Percentiles rank a stretch among this genome's conserved stretches.
Evolutionary conservation across 2,329 filamentous ascomycete species (phyloP).

Genomic region (Diaporthe sp.): DNA sequence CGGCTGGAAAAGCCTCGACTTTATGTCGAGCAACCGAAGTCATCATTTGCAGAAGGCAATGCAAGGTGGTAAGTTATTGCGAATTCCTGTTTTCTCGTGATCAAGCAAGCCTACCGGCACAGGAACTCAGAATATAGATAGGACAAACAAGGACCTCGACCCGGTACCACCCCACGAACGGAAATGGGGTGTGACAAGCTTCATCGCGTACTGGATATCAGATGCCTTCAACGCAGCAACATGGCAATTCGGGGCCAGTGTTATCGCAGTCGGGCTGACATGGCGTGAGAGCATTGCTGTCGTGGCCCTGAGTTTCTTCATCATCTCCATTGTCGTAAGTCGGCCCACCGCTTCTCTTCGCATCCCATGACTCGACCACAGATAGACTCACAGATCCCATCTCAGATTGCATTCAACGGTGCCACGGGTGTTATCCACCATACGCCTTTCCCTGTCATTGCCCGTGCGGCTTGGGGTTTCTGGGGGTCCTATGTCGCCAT

Average conservation of each 20-base stretch:
- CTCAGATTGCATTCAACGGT: constrained; percentile 45
- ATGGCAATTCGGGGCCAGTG: constrained; percentile 48
- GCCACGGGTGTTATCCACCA: constrained; percentile 49
- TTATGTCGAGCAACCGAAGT: constrained; percentile 28
- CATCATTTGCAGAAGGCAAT: constrained; percentile 29
- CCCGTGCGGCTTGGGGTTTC: constrained; percentile 50
- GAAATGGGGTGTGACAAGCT: constrained; percentile 50
- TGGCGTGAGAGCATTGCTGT: constrained; percentile 41
- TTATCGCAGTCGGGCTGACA: constrained; percentile 48
- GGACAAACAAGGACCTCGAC: constrained; percentile 46
- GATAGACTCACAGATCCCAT: neutral
- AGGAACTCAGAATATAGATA: neutral
- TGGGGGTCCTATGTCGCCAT: constrained; percentile 47
- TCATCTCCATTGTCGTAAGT: constrained; percentile 31
- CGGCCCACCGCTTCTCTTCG: neutral
- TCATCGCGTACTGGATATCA: constrained; percentile 49
- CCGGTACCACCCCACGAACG: constrained; percentile 49
- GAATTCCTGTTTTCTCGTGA: too few relatives aligned
- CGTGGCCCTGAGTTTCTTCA: constrained; percentile 33
- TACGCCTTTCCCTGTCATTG: constrained; percentile 50
- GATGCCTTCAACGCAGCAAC: constrained; percentile 49
- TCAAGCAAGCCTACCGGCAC: neutral
- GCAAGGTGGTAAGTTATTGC: constrained; percentile 19
- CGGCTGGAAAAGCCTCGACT: constrained; percentile 23
- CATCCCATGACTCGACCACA: neutral